Evolutionary conservation across 495 filamentous ascomycete species (phyloP).

Genomic region (Penicillium paradoxum): DNA sequence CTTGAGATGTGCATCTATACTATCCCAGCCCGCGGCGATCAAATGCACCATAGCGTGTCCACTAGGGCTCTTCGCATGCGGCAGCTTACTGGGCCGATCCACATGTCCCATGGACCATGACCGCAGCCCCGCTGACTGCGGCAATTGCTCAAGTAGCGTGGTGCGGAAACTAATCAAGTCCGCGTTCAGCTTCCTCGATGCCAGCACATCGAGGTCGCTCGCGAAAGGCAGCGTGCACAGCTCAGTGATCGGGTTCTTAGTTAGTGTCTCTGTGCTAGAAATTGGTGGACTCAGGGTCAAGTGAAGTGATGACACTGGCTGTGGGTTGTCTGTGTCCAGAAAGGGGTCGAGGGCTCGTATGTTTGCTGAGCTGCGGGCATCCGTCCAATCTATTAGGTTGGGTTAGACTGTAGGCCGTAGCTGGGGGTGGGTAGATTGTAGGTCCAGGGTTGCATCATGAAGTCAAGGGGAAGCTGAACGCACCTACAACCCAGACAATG

Average conservation of each 20-base stretch:
- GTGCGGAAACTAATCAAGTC: conserved; percentile 32
- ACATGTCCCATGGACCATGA: conserved; percentile 44
- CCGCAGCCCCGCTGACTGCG: conserved; percentile 27
- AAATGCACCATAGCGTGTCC: conserved; percentile 38
- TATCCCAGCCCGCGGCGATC: conserved; percentile 50
- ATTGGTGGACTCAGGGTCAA: conserved; percentile 32
- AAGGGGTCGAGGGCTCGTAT: conserved; percentile 20
- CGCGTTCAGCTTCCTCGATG: conserved; percentile 19
- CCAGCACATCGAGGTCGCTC: conserved; percentile 18
- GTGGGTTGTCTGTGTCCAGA: conserved; percentile 18
- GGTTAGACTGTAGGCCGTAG: background rate
- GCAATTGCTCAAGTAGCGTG: conserved; percentile 27
- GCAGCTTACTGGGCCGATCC: conserved; percentile 36
- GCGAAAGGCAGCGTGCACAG: conserved; percentile 31
- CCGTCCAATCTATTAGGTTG: conserved; percentile 33
- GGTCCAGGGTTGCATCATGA: background rate
- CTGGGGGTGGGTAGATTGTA: background rate
- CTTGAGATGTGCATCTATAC: conserved; percentile 46
- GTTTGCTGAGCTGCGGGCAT: conserved; percentile 26
- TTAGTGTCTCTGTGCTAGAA: conserved; percentile 27
- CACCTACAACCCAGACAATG: conserved; percentile 41
- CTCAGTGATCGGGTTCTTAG: conserved; percentile 39
- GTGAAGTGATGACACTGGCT: conserved; percentile 22
- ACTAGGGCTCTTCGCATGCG: conserved; percentile 30
- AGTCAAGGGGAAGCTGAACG: background rate